These are phyloP conservation scores for Triticum dicoccoides DNA, from an alignment of 176 grass and related monocot genomes.

Conservation along the genomic window DNA sequence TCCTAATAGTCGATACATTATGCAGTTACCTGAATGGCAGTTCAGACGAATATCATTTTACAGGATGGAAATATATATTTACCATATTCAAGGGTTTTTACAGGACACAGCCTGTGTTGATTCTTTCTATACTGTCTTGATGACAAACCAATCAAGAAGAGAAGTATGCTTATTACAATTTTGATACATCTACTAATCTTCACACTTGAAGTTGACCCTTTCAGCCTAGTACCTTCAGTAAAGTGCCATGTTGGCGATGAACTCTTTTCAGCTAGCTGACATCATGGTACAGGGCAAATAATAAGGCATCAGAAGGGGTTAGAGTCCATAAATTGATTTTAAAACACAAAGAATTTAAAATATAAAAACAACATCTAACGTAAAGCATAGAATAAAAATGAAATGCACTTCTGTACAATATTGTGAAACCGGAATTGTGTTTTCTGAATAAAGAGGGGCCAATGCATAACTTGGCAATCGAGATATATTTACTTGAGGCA, in stretches of 20 bases:
- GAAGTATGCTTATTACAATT: not conserved
- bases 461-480: not conserved
- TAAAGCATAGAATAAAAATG: not conserved
- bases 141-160: not conserved
- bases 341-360: not conserved
- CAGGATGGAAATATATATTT: not conserved
- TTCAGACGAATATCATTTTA: not conserved
- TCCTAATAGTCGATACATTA: not conserved
- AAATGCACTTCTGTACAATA: not conserved
- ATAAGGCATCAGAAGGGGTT: not conserved
- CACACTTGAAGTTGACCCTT: not conserved
- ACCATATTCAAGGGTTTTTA: slow-evolving; percentile 2
- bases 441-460: slow-evolving; percentile 8
- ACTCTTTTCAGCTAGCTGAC: slow-evolving; percentile 2
- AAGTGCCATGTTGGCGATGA: not conserved
- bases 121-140: not conserved
- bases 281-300: not conserved
- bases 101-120: not conserved
- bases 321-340: not conserved
- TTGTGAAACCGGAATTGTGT: not conserved
- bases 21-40: not conserved
- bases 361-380: not conserved
- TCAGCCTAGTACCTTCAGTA: not conserved
- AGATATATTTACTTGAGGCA: slow-evolving; percentile 11
- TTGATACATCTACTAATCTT: not conserved